These are phyloP conservation scores for Exophiala oligosperma DNA, from an alignment of 2,329 filamentous ascomycete species.

Conservation along the genomic window DNA sequence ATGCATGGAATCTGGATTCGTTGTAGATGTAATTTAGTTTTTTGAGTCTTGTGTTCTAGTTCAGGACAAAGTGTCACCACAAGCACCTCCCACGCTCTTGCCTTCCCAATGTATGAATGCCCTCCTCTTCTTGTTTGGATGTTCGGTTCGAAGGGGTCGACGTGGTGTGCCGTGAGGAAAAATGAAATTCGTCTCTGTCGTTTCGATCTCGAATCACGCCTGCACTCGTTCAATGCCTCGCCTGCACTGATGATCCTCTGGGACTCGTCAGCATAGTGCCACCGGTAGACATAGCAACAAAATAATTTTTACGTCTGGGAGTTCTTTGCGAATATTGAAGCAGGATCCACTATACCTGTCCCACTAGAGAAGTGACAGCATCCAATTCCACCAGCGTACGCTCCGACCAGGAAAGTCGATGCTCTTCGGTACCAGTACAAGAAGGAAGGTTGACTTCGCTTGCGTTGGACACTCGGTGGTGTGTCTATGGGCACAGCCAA, in stretches of 20 bases:
- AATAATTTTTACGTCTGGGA: slow-evolving; percentile 14
- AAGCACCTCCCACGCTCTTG: background rate
- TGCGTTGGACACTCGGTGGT: background rate
- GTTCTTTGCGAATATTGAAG: slow-evolving; percentile 8
- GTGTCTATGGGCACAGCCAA: background rate
- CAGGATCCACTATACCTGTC: slow-evolving; percentile 12
- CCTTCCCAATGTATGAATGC: background rate
- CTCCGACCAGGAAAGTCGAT: slow-evolving; percentile 5
- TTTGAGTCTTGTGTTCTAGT: background rate
- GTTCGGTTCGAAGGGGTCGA: background rate
- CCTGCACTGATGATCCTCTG: slow-evolving; percentile 1
- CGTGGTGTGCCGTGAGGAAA: background rate
- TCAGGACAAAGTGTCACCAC: background rate
- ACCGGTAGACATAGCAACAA: slow-evolving; percentile 17
- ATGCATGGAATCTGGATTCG: background rate
- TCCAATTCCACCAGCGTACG: slow-evolving; percentile 1
- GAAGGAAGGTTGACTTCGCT: background rate
- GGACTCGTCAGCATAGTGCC: slow-evolving; percentile 11
- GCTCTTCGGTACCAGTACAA: background rate
- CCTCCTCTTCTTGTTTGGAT: background rate
- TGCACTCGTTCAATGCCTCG: background rate
- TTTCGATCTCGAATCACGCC: background rate
- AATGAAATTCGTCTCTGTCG: slow-evolving; percentile 10
- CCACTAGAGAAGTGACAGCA: slow-evolving; percentile 4
- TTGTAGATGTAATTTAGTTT: background rate